phyloP scores from a whole-genome alignment of 2,329 filamentous ascomycete species.

The Triangularia setosa region DNA sequence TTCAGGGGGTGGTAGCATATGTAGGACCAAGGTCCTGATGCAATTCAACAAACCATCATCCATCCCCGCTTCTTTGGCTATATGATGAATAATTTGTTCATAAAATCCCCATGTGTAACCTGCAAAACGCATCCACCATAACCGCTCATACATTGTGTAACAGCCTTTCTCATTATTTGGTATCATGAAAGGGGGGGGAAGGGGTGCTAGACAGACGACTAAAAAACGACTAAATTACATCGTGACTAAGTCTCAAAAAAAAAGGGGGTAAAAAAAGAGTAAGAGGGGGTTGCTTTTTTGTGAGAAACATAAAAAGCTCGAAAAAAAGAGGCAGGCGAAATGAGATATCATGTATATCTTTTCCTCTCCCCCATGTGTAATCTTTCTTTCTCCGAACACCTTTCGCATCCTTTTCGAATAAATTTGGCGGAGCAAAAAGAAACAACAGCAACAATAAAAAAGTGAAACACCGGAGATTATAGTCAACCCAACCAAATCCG shows the following conservation, averaged over 20 bases:
- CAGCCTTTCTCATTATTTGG: slow-evolving; percentile 42
- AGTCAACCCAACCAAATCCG: not conserved
- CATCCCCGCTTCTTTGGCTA: too few relatives aligned
- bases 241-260: slow-evolving; percentile 41
- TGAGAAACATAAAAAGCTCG: not conserved
- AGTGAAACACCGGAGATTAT: not conserved
- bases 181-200: slow-evolving; percentile 43
- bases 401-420: not conserved
- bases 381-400: not conserved
- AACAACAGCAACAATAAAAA: not conserved
- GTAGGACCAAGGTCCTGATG: too few relatives aligned
- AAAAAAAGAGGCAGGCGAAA: not conserved
- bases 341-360: not conserved
- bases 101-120: too few relatives aligned
- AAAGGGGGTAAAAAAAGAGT: slow-evolving; percentile 11
- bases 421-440: not conserved
- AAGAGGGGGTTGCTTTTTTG: slow-evolving; percentile 1
- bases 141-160: slow-evolving; percentile 15
- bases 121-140: not conserved
- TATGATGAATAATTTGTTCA: too few relatives aligned
- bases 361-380: not conserved
- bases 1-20: too few relatives aligned
- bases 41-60: not conserved
- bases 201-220: not conserved
- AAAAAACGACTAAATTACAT: slow-evolving; percentile 43